phyloP scores from a whole-genome alignment of 2,329 filamentous ascomycete genomes.

The Curvularia sp. region DNA sequence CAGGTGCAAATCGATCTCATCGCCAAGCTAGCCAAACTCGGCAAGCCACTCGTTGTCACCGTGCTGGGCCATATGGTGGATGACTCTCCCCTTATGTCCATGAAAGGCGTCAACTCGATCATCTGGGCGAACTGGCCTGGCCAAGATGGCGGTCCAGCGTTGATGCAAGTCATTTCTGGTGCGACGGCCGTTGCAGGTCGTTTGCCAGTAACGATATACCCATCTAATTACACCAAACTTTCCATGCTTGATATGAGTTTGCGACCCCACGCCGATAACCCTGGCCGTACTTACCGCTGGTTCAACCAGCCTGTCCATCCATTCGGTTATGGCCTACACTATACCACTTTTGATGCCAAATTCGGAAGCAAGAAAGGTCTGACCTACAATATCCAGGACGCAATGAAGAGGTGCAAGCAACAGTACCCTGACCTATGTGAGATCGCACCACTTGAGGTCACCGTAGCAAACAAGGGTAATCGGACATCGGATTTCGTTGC shows the following conservation, averaged over 20 bases:
- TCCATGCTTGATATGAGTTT: conserved; percentile 65
- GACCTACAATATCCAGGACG: conserved; percentile 44
- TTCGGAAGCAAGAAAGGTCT: not conserved
- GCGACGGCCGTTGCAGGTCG: conserved; percentile 60
- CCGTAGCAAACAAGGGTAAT: conserved; percentile 58
- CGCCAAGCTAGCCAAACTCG: conserved; percentile 52
- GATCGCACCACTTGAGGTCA: conserved; percentile 47
- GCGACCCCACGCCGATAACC: conserved; percentile 54
- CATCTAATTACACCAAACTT: conserved; percentile 58
- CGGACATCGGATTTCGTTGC: conserved; percentile 60
- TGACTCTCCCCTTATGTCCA: conserved; percentile 56
- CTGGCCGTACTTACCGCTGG: conserved; percentile 67
- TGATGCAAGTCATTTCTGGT: conserved; percentile 63
- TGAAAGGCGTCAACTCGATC: conserved; percentile 59
- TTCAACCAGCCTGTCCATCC: conserved; percentile 60
- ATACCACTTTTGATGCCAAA: conserved; percentile 59
- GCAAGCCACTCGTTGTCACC: conserved; percentile 61
- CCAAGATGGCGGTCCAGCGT: conserved; percentile 63
- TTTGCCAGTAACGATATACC: conserved; percentile 64
- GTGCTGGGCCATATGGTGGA: conserved; percentile 63
- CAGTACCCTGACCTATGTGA: conserved; percentile 46
- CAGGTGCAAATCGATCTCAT: conserved; percentile 61
- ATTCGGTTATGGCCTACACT: conserved; percentile 65
- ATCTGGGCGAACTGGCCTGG: conserved; percentile 68
- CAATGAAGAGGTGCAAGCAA: conserved; percentile 47